phyloP scores from a whole-genome alignment of 441 rosid genomes.

The Iberis amara region DNA sequence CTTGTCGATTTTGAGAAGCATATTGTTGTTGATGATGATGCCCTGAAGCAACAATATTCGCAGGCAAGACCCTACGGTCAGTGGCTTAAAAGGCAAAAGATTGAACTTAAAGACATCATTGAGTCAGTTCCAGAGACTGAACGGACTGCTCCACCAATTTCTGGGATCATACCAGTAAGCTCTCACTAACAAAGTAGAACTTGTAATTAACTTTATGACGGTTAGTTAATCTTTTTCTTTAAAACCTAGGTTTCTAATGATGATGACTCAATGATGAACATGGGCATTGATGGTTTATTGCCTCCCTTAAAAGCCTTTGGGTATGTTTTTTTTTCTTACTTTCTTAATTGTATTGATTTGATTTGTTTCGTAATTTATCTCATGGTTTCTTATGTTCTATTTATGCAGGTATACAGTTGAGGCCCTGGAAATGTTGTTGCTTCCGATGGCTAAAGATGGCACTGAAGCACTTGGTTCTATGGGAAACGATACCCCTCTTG shows the following conservation, averaged over 20 bases:
- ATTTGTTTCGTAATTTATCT: slow-evolving; percentile 19
- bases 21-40: slow-evolving; percentile 91
- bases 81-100: slow-evolving; percentile 89
- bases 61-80: slow-evolving; percentile 86
- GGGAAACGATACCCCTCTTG: slow-evolving; percentile 99
- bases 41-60: slow-evolving; percentile 94
- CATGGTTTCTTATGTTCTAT: slow-evolving; percentile 18
- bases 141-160: slow-evolving; percentile 51
- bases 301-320: slow-evolving; percentile 98
- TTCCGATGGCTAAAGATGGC: slow-evolving; percentile 99
- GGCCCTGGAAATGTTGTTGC: slow-evolving; percentile 96
- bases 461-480: slow-evolving; percentile 98
- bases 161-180: slow-evolving; percentile 71
- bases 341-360: neutral
- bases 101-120: slow-evolving; percentile 73
- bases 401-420: slow-evolving; percentile 86
- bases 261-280: slow-evolving; percentile 77
- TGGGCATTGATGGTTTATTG: slow-evolving; percentile 91
- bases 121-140: slow-evolving; percentile 63
- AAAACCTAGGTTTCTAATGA: slow-evolving; percentile 56
- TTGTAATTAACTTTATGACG: slow-evolving; percentile 4
- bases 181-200: neutral
- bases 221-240: slow-evolving; percentile 9
- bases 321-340: slow-evolving; percentile 37
- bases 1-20: slow-evolving; percentile 97